These are phyloP conservation scores for Psilocybe cubensis DNA, from an alignment of 768 basidiomycete species.

Conservation along the genomic window DNA sequence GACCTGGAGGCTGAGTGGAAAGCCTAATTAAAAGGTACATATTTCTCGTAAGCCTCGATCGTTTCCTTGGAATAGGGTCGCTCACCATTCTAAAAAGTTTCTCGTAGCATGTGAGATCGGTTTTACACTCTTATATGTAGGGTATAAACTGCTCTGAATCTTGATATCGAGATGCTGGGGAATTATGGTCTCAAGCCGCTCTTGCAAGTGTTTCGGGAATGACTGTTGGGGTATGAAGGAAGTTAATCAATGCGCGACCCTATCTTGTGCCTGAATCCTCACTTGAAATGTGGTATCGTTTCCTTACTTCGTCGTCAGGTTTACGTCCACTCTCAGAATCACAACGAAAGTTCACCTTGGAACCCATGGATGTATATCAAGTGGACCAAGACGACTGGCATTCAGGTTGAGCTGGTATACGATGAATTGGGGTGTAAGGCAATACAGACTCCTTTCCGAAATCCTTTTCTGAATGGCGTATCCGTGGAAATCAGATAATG, in stretches of 20 bases:
- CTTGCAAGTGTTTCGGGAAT: slow-evolving; percentile 59
- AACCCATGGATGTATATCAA: slow-evolving; percentile 64
- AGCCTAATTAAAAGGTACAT: slow-evolving; percentile 39
- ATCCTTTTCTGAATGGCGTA: not conserved
- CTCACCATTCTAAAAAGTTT: slow-evolving; percentile 60
- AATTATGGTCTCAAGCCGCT: slow-evolving; percentile 37
- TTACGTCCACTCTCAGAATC: not conserved
- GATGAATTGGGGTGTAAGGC: too few relatives aligned
- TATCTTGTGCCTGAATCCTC: slow-evolving; percentile 9
- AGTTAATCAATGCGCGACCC: not conserved
- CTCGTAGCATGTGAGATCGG: slow-evolving; percentile 52
- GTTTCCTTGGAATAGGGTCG: not conserved
- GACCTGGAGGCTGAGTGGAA: slow-evolving; percentile 54
- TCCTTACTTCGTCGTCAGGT: slow-evolving; percentile 33
- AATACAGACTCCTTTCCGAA: not conserved
- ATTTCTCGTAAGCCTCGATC: not conserved
- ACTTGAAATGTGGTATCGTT: slow-evolving; percentile 64
- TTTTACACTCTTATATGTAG: slow-evolving; percentile 61
- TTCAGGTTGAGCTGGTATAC: slow-evolving; percentile 1
- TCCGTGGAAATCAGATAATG: not conserved
- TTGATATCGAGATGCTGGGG: slow-evolving; percentile 38
- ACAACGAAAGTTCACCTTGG: slow-evolving; percentile 48
- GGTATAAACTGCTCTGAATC: slow-evolving; percentile 55
- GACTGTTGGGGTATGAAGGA: slow-evolving; percentile 34
- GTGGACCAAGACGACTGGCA: slow-evolving; percentile 44